These are phyloP conservation scores for Botrytis sinoallii DNA, from an alignment of 2,329 filamentous ascomycete species.

Conservation along the genomic window DNA sequence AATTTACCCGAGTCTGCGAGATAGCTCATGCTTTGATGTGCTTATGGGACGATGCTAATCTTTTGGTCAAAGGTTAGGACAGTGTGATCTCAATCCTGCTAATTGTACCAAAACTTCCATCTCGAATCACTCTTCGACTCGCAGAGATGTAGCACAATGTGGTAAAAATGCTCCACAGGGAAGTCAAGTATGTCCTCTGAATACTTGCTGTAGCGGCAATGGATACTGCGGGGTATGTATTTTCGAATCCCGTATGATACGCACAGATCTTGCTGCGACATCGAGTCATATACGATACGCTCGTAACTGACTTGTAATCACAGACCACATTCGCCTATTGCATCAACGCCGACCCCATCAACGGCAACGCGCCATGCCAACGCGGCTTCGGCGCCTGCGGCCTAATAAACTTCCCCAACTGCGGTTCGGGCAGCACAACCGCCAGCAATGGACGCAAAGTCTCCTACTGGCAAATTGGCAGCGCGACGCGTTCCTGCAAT, in stretches of 20 bases:
- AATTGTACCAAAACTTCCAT: not conserved
- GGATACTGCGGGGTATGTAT: conserved; percentile 19
- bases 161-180: conserved; percentile 9
- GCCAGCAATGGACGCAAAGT: conserved; percentile 2
- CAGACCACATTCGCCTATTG: conserved; percentile 16
- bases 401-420: not conserved
- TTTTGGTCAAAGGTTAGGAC: not conserved
- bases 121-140: conserved; percentile 22
- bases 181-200: conserved; percentile 15
- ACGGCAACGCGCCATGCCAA: conserved; percentile 5
- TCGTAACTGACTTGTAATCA: not conserved
- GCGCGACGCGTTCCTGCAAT: conserved; percentile 34
- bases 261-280: not conserved
- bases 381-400: conserved; percentile 5
- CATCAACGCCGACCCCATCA: conserved; percentile 17
- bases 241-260: no score
- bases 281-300: not conserved
- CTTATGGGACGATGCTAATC: not conserved
- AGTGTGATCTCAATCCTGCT: not conserved
- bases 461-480: conserved; percentile 15
- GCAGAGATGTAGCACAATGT: conserved; percentile 12
- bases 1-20: not conserved
- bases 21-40: not conserved
- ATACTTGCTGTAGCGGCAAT: conserved; percentile 14
- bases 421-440: not conserved